phyloP scores from a whole-genome alignment of 2,329 filamentous ascomycete species.

The Emmonsia crescens region DNA sequence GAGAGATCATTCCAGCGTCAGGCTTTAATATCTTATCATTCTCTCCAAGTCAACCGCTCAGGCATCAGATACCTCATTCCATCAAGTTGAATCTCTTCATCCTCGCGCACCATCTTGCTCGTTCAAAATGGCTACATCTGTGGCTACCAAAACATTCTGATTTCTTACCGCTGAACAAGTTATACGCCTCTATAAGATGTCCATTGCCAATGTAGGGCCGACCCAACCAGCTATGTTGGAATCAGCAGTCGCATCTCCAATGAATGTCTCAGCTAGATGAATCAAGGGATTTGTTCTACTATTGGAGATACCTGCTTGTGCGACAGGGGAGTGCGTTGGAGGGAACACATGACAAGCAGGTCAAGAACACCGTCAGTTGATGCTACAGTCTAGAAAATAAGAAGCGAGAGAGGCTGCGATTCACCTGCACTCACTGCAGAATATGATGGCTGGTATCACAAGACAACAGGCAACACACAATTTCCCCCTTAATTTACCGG shows the following conservation, averaged over 20 bases:
- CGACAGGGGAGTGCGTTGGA: background rate
- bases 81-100: background rate
- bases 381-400: background rate
- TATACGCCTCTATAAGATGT: conserved; percentile 7
- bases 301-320: background rate
- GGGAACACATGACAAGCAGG: background rate
- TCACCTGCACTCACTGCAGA: background rate
- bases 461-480: background rate
- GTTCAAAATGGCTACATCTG: conserved; percentile 1
- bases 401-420: background rate
- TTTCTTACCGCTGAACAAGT: conserved; percentile 7
- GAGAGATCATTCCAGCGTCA: background rate
- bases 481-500: background rate
- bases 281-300: background rate
- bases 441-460: background rate
- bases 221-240: conserved; percentile 17
- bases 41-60: background rate
- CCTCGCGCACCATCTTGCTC: background rate
- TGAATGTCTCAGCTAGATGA: conserved; percentile 8
- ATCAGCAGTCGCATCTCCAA: conserved; percentile 17
- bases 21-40: background rate
- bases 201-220: conserved; percentile 8
- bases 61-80: background rate
- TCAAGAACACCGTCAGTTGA: background rate
- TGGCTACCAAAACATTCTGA: conserved; percentile 1